These are phyloP conservation scores for Chlorella sp. DNA, from an alignment of 139 green algal genomes.

Conservation along the genomic window DNA sequence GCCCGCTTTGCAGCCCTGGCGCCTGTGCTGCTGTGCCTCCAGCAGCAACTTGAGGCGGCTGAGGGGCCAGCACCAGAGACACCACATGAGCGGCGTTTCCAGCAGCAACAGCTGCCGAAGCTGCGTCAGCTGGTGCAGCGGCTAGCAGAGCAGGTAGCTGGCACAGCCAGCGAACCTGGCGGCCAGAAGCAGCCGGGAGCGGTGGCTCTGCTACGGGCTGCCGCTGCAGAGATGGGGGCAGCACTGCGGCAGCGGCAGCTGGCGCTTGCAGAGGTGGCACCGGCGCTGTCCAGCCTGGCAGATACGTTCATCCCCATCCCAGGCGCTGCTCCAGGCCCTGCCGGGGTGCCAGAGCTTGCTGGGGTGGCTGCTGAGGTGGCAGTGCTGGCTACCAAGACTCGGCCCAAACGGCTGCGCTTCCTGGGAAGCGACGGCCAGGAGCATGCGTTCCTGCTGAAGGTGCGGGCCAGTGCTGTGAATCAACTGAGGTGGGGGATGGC, in stretches of 20 bases:
- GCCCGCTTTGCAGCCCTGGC: slow-evolving; percentile 2
- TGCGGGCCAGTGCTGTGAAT: background rate
- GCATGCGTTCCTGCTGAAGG: slow-evolving; percentile 89
- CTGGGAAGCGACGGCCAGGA: slow-evolving; percentile 76
- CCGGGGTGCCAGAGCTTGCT: background rate
- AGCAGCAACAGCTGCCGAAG: slow-evolving; percentile 37
- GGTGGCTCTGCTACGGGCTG: slow-evolving; percentile 10
- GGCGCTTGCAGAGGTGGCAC: slow-evolving; percentile 53
- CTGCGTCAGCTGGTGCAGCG: slow-evolving; percentile 31
- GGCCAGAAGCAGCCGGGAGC: slow-evolving; percentile 1
- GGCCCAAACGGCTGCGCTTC: slow-evolving; percentile 85
- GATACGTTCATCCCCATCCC: slow-evolving; percentile 62
- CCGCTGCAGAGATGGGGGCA: slow-evolving; percentile 12
- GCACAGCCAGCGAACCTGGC: background rate
- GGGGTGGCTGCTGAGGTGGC: slow-evolving; percentile 38
- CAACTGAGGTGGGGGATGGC: too few species aligned
- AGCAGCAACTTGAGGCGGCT: slow-evolving; percentile 54
- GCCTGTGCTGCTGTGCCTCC: slow-evolving; percentile 45
- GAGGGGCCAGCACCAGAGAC: slow-evolving; percentile 30
- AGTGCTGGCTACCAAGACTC: slow-evolving; percentile 89
- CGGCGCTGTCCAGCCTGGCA: slow-evolving; percentile 50
- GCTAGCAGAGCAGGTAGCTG: background rate
- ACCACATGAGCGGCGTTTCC: slow-evolving; percentile 54
- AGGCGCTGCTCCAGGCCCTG: background rate
- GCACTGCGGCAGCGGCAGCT: slow-evolving; percentile 9